Evolutionary conservation across 108 stramenopile species (phyloP), one percentile per base, ranked within the genome.

Genomic region (Skeletonema menzelii): DNA sequence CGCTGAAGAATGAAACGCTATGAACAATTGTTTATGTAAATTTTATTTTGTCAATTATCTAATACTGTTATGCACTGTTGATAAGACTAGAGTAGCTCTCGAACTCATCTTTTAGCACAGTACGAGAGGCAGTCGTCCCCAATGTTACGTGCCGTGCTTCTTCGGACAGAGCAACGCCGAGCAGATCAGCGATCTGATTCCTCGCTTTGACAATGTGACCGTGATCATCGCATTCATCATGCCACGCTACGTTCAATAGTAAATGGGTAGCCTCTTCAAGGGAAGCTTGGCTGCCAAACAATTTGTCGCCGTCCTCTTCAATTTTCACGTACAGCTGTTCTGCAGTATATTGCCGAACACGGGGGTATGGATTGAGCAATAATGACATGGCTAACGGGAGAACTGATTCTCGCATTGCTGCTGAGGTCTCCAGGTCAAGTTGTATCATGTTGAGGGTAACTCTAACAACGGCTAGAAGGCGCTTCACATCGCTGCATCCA

Each of bases 301-400:
- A 31, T 14, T 59, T 27, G 13, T 60, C 77, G 40, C 77, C 77
- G 56, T 81, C 79, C 59, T 91, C 94, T 26, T 93, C 63, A 30
- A 97, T 59, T 62, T 79, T 79, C 32, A 92, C 76, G 63, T 97
- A 97, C 56, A 97, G 75, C 63, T 95, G 87, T 70, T 97, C 96
- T 40, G 97, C 97, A 13, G 85, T 82, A 72, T 81, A 77, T 12
- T 87, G 78, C 19, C 98, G 76, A 6, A 99, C 91, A 24, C 91
- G 85, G 34, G 98, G 98, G 72, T 90, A 99, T 1, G 65, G 85
- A 63, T 98, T 97, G 4, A 70, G 81, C 13, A 97, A 79, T 66
- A 97, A 69, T 24, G 38, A 63, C 72, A 96, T 85, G 6, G 93
- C 49, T 64, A 91, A 88, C 3, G 67, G 62, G 65, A 95, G 58